A percentile compares a stretch with the other conserved stretches of the same genome.
Evolutionary conservation across 345 rosid species (phyloP).

Genomic region (Aquilaria yunnanensis): DNA sequence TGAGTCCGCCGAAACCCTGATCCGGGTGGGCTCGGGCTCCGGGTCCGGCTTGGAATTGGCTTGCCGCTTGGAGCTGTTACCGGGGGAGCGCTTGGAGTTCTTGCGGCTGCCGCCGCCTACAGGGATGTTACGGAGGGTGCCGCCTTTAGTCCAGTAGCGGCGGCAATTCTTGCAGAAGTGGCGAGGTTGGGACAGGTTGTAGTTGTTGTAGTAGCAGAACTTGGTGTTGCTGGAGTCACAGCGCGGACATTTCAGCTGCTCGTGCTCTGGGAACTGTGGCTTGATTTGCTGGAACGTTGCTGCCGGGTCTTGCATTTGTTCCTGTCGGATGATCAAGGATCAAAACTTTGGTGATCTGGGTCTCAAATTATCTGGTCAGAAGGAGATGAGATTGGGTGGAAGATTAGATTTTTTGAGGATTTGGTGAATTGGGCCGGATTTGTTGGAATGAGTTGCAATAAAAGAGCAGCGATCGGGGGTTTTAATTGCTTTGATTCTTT

Average conservation of each 20-base stretch:
- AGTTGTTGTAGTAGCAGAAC: slow-evolving; percentile 95
- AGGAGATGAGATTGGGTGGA: neutral
- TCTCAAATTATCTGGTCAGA: neutral
- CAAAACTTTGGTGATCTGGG: neutral
- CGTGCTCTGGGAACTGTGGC: slow-evolving; percentile 71
- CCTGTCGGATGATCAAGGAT: too few species aligned
- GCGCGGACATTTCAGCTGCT: slow-evolving; percentile 71
- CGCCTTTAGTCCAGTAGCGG: slow-evolving; percentile 96
- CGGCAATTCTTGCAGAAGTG: slow-evolving; percentile 86
- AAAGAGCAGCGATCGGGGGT: neutral
- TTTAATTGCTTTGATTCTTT: neutral
- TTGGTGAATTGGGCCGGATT: neutral
- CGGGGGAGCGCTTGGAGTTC: slow-evolving; percentile 42
- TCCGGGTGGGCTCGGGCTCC: slow-evolving; percentile 22
- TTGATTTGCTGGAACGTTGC: slow-evolving; percentile 28
- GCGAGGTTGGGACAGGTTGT: slow-evolving; percentile 85
- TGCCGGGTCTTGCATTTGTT: slow-evolving; percentile 52
- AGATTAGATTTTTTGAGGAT: neutral
- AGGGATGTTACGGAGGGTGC: slow-evolving; percentile 85
- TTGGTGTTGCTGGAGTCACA: slow-evolving; percentile 79
- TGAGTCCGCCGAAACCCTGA: slow-evolving; percentile 16
- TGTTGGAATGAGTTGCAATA: neutral
- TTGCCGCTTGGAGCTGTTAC: slow-evolving; percentile 27
- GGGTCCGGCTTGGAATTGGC: slow-evolving; percentile 20
- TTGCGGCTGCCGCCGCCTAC: slow-evolving; percentile 87